phyloP scores from a whole-genome alignment of 2,329 filamentous ascomycete genomes.

The Colletotrichum siamense region DNA sequence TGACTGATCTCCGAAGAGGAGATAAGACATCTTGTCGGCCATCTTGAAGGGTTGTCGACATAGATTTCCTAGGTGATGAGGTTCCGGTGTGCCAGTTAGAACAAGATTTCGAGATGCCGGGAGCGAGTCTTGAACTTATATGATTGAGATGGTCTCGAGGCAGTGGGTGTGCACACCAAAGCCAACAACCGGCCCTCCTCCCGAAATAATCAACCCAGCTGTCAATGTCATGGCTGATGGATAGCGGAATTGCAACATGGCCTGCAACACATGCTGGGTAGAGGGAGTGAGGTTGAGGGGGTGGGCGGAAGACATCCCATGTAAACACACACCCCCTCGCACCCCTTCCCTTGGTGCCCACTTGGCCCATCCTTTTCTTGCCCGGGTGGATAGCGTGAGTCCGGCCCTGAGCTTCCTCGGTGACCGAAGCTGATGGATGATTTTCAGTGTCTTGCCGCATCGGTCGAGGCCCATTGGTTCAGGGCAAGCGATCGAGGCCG shows the following conservation, averaged over 20 bases:
- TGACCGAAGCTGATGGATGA: conserved; percentile 48
- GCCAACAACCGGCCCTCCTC: conserved; percentile 4
- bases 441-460: conserved; percentile 41
- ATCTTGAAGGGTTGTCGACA: conserved; percentile 39
- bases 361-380: conserved; percentile 21
- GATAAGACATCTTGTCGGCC: conserved; percentile 55
- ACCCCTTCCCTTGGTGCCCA: conserved; percentile 18
- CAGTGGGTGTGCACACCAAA: conserved; percentile 10
- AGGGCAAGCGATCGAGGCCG: conserved; percentile 17
- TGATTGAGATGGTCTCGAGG: conserved; percentile 15
- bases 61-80: conserved; percentile 27
- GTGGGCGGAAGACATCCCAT: conserved; percentile 13
- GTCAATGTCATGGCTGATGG: conserved; percentile 23
- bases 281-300: conserved; percentile 20
- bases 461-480: conserved; percentile 28
- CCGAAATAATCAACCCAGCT: conserved; percentile 29
- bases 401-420: conserved; percentile 46
- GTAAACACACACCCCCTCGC: conserved; percentile 27
- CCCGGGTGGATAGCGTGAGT: conserved; percentile 30
- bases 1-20: conserved; percentile 77
- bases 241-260: conserved; percentile 24
- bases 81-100: conserved; percentile 18
- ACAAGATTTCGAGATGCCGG: conserved; percentile 8
- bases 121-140: conserved; percentile 25
- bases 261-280: conserved; percentile 17